Base-by-base conservation (phyloP, 1,284 basidiomycete genomes). In the Gymnopus androsaceus region DNA sequence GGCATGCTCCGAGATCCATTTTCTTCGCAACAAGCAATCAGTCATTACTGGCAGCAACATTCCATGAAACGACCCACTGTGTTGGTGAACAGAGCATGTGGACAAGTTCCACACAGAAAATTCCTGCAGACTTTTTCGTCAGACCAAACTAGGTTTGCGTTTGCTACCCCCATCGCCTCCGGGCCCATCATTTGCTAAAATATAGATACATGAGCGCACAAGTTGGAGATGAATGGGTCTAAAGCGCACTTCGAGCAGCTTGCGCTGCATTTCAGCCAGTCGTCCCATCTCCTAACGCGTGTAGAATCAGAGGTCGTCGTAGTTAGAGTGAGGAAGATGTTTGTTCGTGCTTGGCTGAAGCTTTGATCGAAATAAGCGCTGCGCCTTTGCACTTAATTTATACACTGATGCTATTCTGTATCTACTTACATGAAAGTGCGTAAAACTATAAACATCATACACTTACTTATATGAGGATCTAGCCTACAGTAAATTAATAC, bases 101-200 rank as follows among this genome's bases (percentile, higher is more conserved):
- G 95, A 71, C 97, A 99, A 19, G 93, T 95, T 53, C 97, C 97
- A 67, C 97, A 99, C 27, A 99, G 78, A 78, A 95, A 99, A 76
- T 99, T 98, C 67, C 93, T 84, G 82, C 97, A 99, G n/a, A 99
- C 97, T 81, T 98, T 98, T 66, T 95, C 93, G 72, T 97, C 94
- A 57, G 90, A 92, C 90, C 97, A 98, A 59, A 91, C 87, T 60
- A 98, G 79, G 74, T 98, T 95, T 63, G 90, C 87, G 64, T 93
- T 93, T 46, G 92, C 87, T 50, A 95, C 88, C 64, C 95, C 95
- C 93, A 98, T 96, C 14, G 95, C 94, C 75, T 98, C 95, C 41
- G 94, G 92, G n/a, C 94, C 94, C 94, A 97, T 96, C 94, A 97
- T 95, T 95, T 95, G 94, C 92, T 95, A n/a, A 14, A 11, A 15